Base-by-base conservation (phyloP, 805 yeast species). In the Metahyphopichia silvanorum region DNA sequence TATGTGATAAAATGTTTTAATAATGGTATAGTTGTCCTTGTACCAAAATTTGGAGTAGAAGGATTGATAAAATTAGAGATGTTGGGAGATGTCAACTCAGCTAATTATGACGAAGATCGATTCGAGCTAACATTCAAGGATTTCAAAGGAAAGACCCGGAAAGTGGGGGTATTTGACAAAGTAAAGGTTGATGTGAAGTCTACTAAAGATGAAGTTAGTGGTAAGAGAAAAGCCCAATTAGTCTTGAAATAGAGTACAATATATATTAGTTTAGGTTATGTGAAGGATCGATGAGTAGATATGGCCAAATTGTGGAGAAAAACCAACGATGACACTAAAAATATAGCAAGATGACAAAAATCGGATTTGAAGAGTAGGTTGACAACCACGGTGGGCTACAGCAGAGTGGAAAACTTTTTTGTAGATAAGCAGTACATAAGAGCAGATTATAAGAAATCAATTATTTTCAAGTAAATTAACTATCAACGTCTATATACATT, bases 21-120 rank as follows among this genome's bases (percentile, higher is more conserved):
- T 40, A 93, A 93, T 55, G 98, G 98, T 58, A 77, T 93, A 42
- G 97, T 89, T 19, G 94, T 93, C 6, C 63, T 93, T 29, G 97
- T 93, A 24, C 98, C 98, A 12, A 85, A 83, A 55, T 93, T 86
- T 60, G 98, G 98, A 35, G 87, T 93, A 31, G 98, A 93, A 63
- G 91, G 96, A 38, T 69, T 93, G 49, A 87, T 93, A 42, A 86
- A 84, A 53, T 55, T 88, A 38, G 94, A 87, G 46, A 78, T 77
- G 42, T 56, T 91, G 41, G 79, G 82, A 13, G 84, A 86, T 39
- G 75, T 69, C 19, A 68, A 72, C 35, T 69, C 79, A 21, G 82
- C 83, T 8, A 63, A 63, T 16, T 86, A 79, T 50, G 82, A 85
- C 44, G 98, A 93, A 59, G 89, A 85, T 17, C 74, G 71, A 39